phyloP scores from a whole-genome alignment of 352 stramenopile species.

The Albugo laibachii region DNA sequence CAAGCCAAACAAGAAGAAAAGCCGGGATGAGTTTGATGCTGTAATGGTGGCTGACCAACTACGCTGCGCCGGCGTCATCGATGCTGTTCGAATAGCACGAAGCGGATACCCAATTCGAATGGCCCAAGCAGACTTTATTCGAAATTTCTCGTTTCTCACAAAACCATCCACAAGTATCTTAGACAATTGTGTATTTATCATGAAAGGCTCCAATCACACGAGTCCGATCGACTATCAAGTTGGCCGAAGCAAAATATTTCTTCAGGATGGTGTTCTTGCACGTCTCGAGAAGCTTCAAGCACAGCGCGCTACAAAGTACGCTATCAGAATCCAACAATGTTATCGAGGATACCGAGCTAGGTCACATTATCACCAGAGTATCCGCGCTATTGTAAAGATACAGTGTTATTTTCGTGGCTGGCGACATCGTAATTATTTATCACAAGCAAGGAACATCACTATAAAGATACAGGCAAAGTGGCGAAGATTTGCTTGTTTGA shows the following conservation, averaged over 20 bases:
- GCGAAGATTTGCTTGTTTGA: constrained; percentile 4
- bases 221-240: constrained; percentile 58
- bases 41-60: constrained; percentile 64
- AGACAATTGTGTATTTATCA: constrained; percentile 29
- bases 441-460: constrained; percentile 6
- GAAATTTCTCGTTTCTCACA: constrained; percentile 35
- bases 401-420: constrained; percentile 7
- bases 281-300: constrained; percentile 22
- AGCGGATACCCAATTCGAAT: constrained; percentile 58
- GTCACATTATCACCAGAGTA: constrained; percentile 5
- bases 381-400: constrained; percentile 8
- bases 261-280: constrained; percentile 66
- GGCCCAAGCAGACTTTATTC: constrained; percentile 62
- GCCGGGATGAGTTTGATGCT: constrained; percentile 28
- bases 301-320: constrained; percentile 10
- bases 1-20: constrained; percentile 67
- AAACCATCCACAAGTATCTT: constrained; percentile 11
- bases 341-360: constrained; percentile 5
- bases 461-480: constrained; percentile 2
- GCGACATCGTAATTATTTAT: constrained; percentile 7
- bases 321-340: constrained; percentile 7
- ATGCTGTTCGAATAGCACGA: constrained; percentile 56
- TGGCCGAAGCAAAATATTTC: constrained; percentile 70
- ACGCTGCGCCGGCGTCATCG: constrained; percentile 60
- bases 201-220: constrained; percentile 36